Evolutionary conservation across 305 asterid species (phyloP).

Genomic region (Fraxinus sp.): DNA sequence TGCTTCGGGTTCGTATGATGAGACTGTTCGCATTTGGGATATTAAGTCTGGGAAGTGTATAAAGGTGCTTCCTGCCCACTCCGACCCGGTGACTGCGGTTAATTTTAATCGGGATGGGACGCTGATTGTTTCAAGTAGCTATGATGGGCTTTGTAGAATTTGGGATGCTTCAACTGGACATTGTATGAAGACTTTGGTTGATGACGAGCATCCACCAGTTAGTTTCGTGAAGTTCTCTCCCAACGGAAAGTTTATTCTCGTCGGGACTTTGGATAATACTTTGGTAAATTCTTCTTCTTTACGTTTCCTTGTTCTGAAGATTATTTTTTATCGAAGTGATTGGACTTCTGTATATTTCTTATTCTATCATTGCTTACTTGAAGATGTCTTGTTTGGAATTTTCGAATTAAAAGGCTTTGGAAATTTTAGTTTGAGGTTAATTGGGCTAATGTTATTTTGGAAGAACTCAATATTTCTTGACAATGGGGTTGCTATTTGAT

Average conservation of each 20-base stretch:
- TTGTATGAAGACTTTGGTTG: constrained; percentile 88
- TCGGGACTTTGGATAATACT: constrained; percentile 83
- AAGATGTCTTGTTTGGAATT: not conserved
- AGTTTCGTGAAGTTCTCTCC: constrained; percentile 94
- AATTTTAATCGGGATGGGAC: constrained; percentile 79
- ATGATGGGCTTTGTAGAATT: constrained; percentile 94
- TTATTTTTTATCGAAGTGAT: not conserved
- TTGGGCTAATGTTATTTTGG: not conserved
- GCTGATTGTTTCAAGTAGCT: constrained; percentile 78
- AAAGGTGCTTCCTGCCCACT: constrained; percentile 91
- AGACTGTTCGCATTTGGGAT: constrained; percentile 83
- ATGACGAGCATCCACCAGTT: constrained; percentile 94
- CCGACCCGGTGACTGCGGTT: constrained; percentile 91
- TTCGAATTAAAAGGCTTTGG: not conserved
- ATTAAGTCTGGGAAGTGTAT: constrained; percentile 88
- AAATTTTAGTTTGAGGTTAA: not conserved
- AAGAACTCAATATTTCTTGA: not conserved
- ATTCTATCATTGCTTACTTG: not conserved
- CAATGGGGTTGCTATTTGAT: not conserved
- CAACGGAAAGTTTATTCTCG: constrained; percentile 82
- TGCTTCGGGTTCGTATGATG: constrained; percentile 88
- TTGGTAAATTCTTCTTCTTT: constrained; percentile 54
- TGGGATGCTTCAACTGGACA: constrained; percentile 96
- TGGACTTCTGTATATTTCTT: not conserved
- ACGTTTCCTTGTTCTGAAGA: not conserved